Base-by-base conservation (phyloP, 1,284 basidiomycete genomes). In the Clitocybe nebularis region DNA sequence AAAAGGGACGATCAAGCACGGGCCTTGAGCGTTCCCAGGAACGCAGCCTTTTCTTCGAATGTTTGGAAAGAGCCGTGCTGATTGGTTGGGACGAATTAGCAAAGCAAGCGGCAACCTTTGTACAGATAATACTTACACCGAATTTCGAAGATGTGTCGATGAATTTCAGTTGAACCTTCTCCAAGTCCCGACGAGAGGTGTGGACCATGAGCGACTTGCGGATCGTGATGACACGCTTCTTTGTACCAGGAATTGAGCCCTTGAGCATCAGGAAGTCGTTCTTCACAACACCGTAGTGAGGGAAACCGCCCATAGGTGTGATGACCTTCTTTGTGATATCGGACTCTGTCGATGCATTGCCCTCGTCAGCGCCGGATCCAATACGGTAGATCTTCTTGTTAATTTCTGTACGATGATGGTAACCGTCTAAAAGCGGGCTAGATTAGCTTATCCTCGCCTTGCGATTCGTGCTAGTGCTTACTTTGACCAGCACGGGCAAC, bases 311-410 rank as follows among this genome's bases (percentile, higher is more conserved):
- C 82, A 99, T 83, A 44, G 96, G 96, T 52, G 92, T 99, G 72
- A 99, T 98, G 50, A 74, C 57, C 80, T 99, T 99, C 75, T 89
- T 82, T 58, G 92, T 94, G 60, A 92, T 79, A 66, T 97, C 93
- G 50, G 85, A 84, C 55, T 95, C 93, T 38, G 96, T 99, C 45
- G 93, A 85, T 26, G 93, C 96, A 54, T 94, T 97, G 51, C 68
- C 75, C 34, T 84, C 79, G 61, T 95, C 90, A 36, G 70, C 60
- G 54, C 86, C 94, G 58, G 82, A 77, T 56, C 89, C 91, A 57
- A 99, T 84, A 56, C 96, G 90, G 84, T 97, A 99, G 68, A 96
- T 85, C 79, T 97, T 97, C 83, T 97, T 96, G 85, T 97, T 98
- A 62, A 94, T 78, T 70, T 92, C 89, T 45, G 94, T 98, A 67